Percentiles rank a stretch among this genome's conserved stretches.
phyloP scores from a whole-genome alignment of 805 yeast species.

The Phaffomyces antillensis region DNA sequence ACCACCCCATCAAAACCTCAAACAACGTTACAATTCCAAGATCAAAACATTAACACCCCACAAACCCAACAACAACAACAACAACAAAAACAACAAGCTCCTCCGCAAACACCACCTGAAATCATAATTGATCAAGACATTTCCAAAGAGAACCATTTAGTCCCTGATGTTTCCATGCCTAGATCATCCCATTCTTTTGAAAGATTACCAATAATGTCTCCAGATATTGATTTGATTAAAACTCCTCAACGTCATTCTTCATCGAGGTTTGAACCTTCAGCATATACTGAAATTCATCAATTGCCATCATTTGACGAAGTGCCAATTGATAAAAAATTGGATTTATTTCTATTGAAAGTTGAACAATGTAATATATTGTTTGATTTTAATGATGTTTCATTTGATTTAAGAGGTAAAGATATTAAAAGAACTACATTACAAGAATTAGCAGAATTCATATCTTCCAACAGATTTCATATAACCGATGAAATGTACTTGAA shows the following conservation, averaged over 20 bases:
- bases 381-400: slow-evolving; percentile 90
- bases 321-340: slow-evolving; percentile 70
- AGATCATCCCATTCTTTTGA: slow-evolving; percentile 47
- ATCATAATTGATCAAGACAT: slow-evolving; percentile 1
- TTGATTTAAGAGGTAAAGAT: slow-evolving; percentile 89
- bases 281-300: slow-evolving; percentile 57
- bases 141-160: slow-evolving; percentile 4
- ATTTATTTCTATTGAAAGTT: slow-evolving; percentile 76
- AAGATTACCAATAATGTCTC: slow-evolving; percentile 52
- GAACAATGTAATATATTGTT: slow-evolving; percentile 93
- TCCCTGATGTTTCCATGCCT: slow-evolving; percentile 24
- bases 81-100: slow-evolving; percentile 3
- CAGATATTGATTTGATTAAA: slow-evolving; percentile 73
- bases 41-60: slow-evolving; percentile 2
- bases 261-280: slow-evolving; percentile 80
- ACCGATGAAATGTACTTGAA: slow-evolving; percentile 87
- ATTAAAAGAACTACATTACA: slow-evolving; percentile 79
- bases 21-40: not conserved
- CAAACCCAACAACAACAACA: slow-evolving; percentile 3
- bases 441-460: slow-evolving; percentile 83
- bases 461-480: slow-evolving; percentile 73
- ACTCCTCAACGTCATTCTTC: slow-evolving; percentile 90
- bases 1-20: not conserved
- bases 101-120: slow-evolving; percentile 1
- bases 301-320: slow-evolving; percentile 88